Base-by-base conservation (phyloP, 1,139 yeast species). In the Blastobotrys aristatus region DNA sequence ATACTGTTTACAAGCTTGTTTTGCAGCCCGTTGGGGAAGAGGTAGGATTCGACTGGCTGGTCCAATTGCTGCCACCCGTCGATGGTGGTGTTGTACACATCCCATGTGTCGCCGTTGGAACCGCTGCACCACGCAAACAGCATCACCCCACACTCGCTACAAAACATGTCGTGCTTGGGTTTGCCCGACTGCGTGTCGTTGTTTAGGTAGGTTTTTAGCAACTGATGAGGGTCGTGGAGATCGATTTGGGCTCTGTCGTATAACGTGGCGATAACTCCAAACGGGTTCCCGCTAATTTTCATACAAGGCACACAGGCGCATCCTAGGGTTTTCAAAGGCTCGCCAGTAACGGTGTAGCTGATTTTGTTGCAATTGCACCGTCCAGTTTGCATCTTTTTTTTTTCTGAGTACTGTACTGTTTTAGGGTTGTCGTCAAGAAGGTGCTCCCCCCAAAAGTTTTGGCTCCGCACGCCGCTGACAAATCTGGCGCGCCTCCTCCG, bases 221-320 rank as follows among this genome's bases (percentile, higher is more conserved):
- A 24, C 4, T 11, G 14, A 4, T 40, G 11, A 3, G 44, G 37
- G 29, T 40, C 44, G 14, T 21, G 16, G 10, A 40, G 20, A 3
- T 14, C 27, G 2, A 40, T 21, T 3, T 20, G 5, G 20, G 6
- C 3, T 21, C 21, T 18, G 4, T 5, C 10, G 10, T 32, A 40
- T 4, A 20, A 13, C 6, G 27, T 14, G 21, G n/a, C 6, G 6
- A 30, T 10, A n/a, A 20, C 8, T 2, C 44, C 44, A 4, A 14
- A 14, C 17, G 44, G 44, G 13, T 10, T 17, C 11, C 30, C 24
- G n/a, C 30, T 2, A 14, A 14, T 5, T 31, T 21, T 21, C 3
- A n/a, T 14, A 18, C 44, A 40, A 4, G 29, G 11, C 11, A 5
- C 32, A 21, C 44, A 40, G 11, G 37, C 44, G 17, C 44, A 40